These are phyloP conservation scores for Camellia japonica DNA, from an alignment of 148 eudicot species.

Conservation along the genomic window DNA sequence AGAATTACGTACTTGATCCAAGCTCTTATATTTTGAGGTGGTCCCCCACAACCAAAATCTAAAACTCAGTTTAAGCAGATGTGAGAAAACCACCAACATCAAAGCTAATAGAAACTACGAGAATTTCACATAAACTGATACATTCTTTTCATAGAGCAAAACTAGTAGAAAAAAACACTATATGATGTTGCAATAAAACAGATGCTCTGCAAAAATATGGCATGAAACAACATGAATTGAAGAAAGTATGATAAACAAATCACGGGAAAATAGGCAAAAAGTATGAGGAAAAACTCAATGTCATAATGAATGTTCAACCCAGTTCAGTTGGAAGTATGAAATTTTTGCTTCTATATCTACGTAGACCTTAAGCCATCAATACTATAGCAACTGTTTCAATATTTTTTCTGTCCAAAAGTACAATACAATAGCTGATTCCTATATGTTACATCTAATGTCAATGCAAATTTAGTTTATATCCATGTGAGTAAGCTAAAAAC, in stretches of 20 bases:
- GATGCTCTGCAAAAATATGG: background rate
- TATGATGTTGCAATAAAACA: background rate
- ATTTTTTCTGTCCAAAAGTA: background rate
- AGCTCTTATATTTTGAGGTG: constrained; percentile 66
- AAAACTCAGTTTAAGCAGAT: constrained; percentile 11
- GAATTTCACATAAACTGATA: background rate
- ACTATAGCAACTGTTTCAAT: background rate
- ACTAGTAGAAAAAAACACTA: background rate
- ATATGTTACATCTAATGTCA: background rate
- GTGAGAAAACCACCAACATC: constrained; percentile 19
- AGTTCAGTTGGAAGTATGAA: background rate
- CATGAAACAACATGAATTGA: background rate
- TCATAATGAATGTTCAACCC: background rate
- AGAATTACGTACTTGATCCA: constrained; percentile 69
- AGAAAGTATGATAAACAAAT: no score
- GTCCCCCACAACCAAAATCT: constrained; percentile 52
- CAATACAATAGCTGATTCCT: background rate
- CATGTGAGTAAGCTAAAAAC: background rate
- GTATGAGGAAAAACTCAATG: background rate
- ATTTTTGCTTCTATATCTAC: background rate
- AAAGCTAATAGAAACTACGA: background rate
- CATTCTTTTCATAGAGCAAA: background rate
- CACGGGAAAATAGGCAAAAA: no score
- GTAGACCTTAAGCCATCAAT: background rate
- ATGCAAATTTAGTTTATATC: background rate